These are phyloP conservation scores for Aspergillus leporis DNA, from an alignment of 495 filamentous ascomycete species.

Conservation along the genomic window DNA sequence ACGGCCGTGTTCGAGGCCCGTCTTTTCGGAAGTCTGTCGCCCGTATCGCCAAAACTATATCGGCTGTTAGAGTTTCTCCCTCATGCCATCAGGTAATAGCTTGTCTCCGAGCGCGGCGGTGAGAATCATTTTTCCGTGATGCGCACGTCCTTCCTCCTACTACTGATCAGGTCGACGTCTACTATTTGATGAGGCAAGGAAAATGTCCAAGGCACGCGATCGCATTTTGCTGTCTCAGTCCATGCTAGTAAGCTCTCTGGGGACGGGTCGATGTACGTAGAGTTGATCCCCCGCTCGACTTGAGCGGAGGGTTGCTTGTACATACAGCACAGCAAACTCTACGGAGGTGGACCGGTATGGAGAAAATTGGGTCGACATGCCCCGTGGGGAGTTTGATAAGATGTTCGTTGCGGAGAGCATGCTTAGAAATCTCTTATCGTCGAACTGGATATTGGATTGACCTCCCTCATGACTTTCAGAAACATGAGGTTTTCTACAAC, in stretches of 20 bases:
- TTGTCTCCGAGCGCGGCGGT: background rate
- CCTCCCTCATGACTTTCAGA: background rate
- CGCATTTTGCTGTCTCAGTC: background rate
- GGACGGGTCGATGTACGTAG: background rate
- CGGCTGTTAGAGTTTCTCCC: background rate
- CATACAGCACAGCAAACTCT: background rate
- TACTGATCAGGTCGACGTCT: background rate
- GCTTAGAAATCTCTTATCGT: background rate
- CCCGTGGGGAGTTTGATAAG: slow-evolving; percentile 1
- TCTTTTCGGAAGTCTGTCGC: slow-evolving; percentile 4
- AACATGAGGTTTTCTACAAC: background rate
- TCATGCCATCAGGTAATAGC: background rate
- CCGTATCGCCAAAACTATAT: slow-evolving; percentile 1
- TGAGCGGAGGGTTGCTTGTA: background rate
- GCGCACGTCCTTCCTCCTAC: background rate
- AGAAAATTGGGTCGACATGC: background rate
- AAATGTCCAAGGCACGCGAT: background rate
- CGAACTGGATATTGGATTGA: background rate
- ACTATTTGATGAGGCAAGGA: background rate
- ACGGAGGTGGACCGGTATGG: background rate
- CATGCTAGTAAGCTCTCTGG: background rate
- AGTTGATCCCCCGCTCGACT: background rate
- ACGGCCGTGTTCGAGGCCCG: background rate
- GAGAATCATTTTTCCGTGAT: background rate
- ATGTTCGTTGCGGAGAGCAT: background rate